Conservation (phyloP, 148 eudicot species). For the Rhododendron henanense region DNA sequence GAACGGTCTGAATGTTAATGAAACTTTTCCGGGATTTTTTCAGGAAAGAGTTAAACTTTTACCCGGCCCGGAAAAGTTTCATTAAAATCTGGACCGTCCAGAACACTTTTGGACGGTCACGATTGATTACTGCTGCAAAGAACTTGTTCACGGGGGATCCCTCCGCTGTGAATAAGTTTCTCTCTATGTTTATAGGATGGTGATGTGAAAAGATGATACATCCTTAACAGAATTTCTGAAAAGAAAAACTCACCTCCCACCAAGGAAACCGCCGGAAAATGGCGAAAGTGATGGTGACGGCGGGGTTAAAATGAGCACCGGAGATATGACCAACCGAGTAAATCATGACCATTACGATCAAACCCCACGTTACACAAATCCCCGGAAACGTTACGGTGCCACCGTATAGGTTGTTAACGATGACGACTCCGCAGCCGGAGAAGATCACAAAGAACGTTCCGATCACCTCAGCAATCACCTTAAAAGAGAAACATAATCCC, state of each 20-base stretch:
- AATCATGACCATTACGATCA: slow-evolving; percentile 78
- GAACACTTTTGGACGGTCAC: too few species aligned
- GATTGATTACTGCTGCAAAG: too few species aligned
- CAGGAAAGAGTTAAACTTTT: too few species aligned
- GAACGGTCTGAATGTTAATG: too few species aligned
- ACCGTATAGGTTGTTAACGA: slow-evolving; percentile 50
- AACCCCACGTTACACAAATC: slow-evolving; percentile 75
- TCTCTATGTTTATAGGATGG: too few species aligned
- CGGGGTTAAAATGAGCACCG: slow-evolving; percentile 91
- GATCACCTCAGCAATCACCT: slow-evolving; percentile 26
- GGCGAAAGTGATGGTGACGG: slow-evolving; percentile 71
- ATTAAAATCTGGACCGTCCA: too few species aligned
- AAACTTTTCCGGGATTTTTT: too few species aligned
- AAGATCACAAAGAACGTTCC: slow-evolving; percentile 71
- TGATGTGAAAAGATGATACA: too few species aligned
- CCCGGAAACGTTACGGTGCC: slow-evolving; percentile 74
- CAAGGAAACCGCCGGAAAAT: slow-evolving; percentile 56
- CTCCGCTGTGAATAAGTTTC: too few species aligned
- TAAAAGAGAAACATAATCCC: background rate
- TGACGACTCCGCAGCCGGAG: slow-evolving; percentile 78
- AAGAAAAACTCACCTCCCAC: slow-evolving; percentile 38
- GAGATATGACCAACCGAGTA: slow-evolving; percentile 80
- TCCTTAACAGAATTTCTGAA: background rate
- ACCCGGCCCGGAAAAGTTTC: too few species aligned
- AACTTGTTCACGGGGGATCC: too few species aligned